Conservation (phyloP, 2,329 filamentous ascomycete species). For the Aspergillus quadrilineatus region DNA sequence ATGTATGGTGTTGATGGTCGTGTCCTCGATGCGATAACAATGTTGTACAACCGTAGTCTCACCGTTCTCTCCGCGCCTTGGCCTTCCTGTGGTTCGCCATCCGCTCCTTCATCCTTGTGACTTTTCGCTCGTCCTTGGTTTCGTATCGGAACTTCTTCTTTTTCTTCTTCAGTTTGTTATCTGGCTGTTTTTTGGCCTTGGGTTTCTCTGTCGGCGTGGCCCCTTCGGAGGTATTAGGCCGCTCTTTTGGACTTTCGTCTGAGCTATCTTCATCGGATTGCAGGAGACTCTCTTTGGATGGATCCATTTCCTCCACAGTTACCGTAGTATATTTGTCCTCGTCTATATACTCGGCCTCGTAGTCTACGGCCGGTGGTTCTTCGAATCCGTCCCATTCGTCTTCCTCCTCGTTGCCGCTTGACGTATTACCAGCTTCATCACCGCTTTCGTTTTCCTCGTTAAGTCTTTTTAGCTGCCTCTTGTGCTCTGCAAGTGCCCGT, state of each 20-base stretch:
- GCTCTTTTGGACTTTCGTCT: constrained; percentile 25
- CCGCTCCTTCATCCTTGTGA: constrained; percentile 61
- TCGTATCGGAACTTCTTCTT: constrained; percentile 94
- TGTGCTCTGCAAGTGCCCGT: constrained; percentile 75
- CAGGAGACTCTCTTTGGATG: constrained; percentile 71
- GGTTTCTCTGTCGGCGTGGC: constrained; percentile 34
- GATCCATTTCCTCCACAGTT: constrained; percentile 82
- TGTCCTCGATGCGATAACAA: neutral
- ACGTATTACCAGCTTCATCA: constrained; percentile 26
- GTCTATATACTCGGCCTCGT: constrained; percentile 92
- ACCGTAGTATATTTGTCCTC: constrained; percentile 96
- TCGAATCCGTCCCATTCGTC: constrained; percentile 66
- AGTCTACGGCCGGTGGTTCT: constrained; percentile 60
- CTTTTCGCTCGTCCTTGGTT: constrained; percentile 75
- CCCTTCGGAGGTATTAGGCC: constrained; percentile 33
- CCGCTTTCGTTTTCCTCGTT: constrained; percentile 39
- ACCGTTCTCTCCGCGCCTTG: constrained; percentile 51
- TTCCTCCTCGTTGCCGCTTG: constrained; percentile 40
- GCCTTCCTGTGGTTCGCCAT: constrained; percentile 70
- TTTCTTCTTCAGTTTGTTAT: constrained; percentile 67
- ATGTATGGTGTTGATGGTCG: neutral
- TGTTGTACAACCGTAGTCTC: neutral
- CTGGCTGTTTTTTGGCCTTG: constrained; percentile 48
- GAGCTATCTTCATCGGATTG: constrained; percentile 46
- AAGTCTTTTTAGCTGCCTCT: constrained; percentile 65